phyloP scores from a whole-genome alignment of 805 yeast species.

The Saccharomyces cerevisiae region DNA sequence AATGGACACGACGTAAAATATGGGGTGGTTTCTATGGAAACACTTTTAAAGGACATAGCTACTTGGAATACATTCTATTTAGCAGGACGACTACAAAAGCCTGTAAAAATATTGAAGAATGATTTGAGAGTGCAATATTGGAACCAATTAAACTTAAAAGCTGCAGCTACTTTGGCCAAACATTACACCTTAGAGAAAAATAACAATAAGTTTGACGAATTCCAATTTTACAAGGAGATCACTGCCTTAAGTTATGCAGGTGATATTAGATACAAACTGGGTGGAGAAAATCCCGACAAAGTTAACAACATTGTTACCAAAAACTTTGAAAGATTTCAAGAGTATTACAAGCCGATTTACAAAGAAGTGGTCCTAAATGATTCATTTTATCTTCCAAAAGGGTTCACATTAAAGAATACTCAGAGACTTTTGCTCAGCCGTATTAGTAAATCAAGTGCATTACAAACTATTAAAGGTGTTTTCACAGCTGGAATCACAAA shows the following conservation, averaged over 20 bases:
- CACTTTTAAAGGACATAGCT: constrained; percentile 58
- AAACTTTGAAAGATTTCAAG: constrained; percentile 61
- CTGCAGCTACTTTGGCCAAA: constrained; percentile 60
- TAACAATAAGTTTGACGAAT: constrained; percentile 42
- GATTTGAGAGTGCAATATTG: constrained; percentile 54
- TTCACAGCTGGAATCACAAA: constrained; percentile 77
- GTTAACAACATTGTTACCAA: constrained; percentile 75
- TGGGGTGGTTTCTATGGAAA: constrained; percentile 67
- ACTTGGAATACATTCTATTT: constrained; percentile 81
- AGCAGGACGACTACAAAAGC: constrained; percentile 92
- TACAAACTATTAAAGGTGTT: constrained; percentile 76
- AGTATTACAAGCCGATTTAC: constrained; percentile 59
- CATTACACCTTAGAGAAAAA: constrained; percentile 29
- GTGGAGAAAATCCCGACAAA: constrained; percentile 90
- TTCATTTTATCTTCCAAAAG: constrained; percentile 32
- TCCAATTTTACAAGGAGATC: constrained; percentile 65
- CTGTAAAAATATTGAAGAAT: constrained; percentile 68
- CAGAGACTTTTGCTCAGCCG: constrained; percentile 38
- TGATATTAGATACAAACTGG: constrained; percentile 74
- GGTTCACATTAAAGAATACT: constrained; percentile 33
- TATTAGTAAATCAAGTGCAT: constrained; percentile 58
- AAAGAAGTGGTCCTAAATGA: constrained; percentile 31
- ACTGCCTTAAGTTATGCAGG: constrained; percentile 82
- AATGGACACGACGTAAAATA: constrained; percentile 62
- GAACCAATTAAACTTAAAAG: constrained; percentile 68